Base-by-base conservation (phyloP, 805 yeast genomes). In the Lipomyces chichibuensis region DNA sequence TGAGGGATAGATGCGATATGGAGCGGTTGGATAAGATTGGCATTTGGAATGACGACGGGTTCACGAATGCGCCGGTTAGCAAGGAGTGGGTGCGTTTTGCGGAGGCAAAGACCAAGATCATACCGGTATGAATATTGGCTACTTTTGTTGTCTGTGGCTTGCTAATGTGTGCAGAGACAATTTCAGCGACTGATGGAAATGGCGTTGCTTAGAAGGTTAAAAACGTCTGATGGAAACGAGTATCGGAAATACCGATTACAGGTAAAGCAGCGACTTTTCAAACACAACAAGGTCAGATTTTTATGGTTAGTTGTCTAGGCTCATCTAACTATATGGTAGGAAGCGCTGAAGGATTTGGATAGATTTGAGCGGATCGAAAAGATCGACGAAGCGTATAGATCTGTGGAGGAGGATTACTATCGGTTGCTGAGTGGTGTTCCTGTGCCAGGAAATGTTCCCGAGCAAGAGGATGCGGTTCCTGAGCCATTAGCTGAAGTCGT, bases 1-100 rank as follows among this genome's bases (percentile, higher is more conserved):
- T 95, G 71, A 83, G 99, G 66, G 98, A 95, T 75, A 81, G 94
- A 39, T 84, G 87, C 69, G 98, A 95, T 74, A 80, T 92, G 71
- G 77, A 79, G 65, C 79, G 88, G 72, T 76, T 88, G 39, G 76
- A 77, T 49, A 73, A 76, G 57, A 56, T 64, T n/a, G 67, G 67
- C 8, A 43, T 66, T 2, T 60, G 63, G 39, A 53, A 61, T 17
- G 70, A 66, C 27, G 72, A 75, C 37, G 77, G 64, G 79, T 52
- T 61, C 71, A 39, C 65, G 65, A 59, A 52, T 13, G 65, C 70
- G 9, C 70, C 72, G 8, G 65, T 70, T 55, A 70, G 62, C 39
- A 72, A 70, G 56, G 76, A 73, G 58, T 87, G 88, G 85, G 76
- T 80, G 62, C 74, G 69, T 8, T 69, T 71, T 13, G 77, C 82